A percentile compares a stretch with the other conserved stretches of the same genome.
phyloP scores from a whole-genome alignment of 352 stramenopile genomes.

The Lagenidium sp. region DNA sequence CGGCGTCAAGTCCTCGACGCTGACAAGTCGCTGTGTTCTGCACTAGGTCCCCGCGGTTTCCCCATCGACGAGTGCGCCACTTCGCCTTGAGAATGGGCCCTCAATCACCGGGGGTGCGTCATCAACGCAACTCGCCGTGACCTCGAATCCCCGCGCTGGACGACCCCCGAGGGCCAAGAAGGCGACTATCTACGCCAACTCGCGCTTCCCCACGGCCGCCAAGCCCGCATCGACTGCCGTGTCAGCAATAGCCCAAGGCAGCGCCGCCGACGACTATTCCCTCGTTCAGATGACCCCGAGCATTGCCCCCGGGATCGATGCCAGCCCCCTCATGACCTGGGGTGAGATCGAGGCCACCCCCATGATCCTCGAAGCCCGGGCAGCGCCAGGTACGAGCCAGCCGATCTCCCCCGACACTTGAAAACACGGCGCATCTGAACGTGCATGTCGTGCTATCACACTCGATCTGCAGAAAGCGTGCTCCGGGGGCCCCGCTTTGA shows the following conservation, averaged over 20 bases:
- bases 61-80: neutral
- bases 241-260: neutral
- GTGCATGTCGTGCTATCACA: too few relatives aligned
- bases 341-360: constrained; percentile 78
- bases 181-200: constrained; percentile 68
- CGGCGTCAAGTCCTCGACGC: too few relatives aligned
- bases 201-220: constrained; percentile 29
- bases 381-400: constrained; percentile 36
- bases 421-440: too few relatives aligned
- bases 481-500: constrained; percentile 44
- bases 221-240: neutral
- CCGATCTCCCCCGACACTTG: neutral
- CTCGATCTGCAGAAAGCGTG: constrained; percentile 19
- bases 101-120: constrained; percentile 2
- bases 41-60: too few relatives aligned
- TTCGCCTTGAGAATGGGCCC: constrained; percentile 55
- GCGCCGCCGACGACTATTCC: constrained; percentile 1
- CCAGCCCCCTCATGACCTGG: constrained; percentile 80
- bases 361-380: constrained; percentile 30
- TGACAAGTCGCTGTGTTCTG: too few relatives aligned
- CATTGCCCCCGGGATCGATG: constrained; percentile 60
- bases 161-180: constrained; percentile 21
- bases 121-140: neutral
- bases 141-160: constrained; percentile 10
- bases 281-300: constrained; percentile 76